Evolutionary conservation across 2,329 filamentous ascomycete species (phyloP).

Genomic region (Ramularia endophylla): DNA sequence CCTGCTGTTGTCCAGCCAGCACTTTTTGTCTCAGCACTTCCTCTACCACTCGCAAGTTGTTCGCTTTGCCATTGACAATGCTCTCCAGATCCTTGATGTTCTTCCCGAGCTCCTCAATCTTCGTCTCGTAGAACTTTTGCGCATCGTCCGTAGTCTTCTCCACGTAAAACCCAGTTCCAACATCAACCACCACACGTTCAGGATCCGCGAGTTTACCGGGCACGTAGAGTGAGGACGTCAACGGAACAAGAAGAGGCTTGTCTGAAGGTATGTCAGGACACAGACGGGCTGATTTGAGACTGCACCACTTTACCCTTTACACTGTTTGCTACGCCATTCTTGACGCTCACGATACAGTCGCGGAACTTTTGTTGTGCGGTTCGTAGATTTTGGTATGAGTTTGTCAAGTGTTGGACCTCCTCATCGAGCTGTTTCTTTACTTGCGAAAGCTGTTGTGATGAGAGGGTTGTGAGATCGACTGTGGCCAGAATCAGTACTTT

Average conservation of each 20-base stretch:
- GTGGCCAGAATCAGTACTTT: constrained; percentile 11
- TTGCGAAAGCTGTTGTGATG: constrained; percentile 75
- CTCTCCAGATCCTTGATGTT: constrained; percentile 64
- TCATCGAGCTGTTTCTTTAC: constrained; percentile 96
- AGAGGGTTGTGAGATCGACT: constrained; percentile 71
- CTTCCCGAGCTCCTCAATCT: constrained; percentile 58
- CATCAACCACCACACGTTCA: constrained; percentile 78
- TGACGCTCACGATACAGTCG: constrained; percentile 78
- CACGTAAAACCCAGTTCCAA: constrained; percentile 90
- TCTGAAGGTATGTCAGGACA: constrained; percentile 30
- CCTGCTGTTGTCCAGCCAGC: constrained; percentile 24
- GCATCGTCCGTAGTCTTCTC: constrained; percentile 70
- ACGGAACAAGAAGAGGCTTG: constrained; percentile 74
- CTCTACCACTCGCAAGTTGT: constrained; percentile 80
- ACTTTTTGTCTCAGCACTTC: constrained; percentile 58
- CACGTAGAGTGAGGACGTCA: constrained; percentile 94
- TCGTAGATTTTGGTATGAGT: constrained; percentile 83
- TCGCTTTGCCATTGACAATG: constrained; percentile 68
- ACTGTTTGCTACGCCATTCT: constrained; percentile 35
- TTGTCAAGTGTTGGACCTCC: constrained; percentile 89
- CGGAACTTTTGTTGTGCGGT: constrained; percentile 86
- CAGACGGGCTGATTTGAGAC: not conserved
- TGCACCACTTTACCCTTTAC: constrained; percentile 26
- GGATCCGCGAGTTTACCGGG: constrained; percentile 70
- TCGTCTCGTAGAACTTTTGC: constrained; percentile 60